These are phyloP conservation scores for Coprinopsis sp. DNA, from an alignment of 768 basidiomycete species.

Conservation along the genomic window DNA sequence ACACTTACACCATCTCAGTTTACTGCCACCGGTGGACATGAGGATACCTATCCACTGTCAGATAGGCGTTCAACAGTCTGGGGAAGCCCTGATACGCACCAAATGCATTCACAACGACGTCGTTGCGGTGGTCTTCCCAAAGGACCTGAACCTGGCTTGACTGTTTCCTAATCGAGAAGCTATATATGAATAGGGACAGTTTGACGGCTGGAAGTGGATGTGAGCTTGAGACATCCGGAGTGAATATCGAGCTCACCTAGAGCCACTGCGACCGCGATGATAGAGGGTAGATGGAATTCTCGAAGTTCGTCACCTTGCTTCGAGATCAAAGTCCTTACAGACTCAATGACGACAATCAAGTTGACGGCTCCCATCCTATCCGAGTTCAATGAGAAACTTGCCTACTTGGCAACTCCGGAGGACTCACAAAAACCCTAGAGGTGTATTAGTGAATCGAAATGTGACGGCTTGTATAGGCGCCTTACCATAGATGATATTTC, in stretches of 20 bases:
- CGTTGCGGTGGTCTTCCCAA: constrained; percentile 96
- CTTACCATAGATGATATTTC: constrained; percentile 80
- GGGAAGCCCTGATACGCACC: constrained; percentile 35
- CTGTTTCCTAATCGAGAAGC: constrained; percentile 67
- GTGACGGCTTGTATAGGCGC: constrained; percentile 9
- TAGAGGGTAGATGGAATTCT: constrained; percentile 72
- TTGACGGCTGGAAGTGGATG: constrained; percentile 58
- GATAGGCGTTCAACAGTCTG: not conserved
- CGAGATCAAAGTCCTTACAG: constrained; percentile 63
- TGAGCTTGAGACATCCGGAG: not conserved
- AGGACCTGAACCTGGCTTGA: constrained; percentile 93
- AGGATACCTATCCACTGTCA: constrained; percentile 53
- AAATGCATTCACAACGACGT: constrained; percentile 79
- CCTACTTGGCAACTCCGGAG: not conserved
- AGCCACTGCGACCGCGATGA: constrained; percentile 79
- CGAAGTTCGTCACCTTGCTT: constrained; percentile 49
- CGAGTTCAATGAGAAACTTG: not conserved
- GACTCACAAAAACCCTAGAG: constrained; percentile 26
- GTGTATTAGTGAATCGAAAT: constrained; percentile 21
- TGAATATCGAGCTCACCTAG: constrained; percentile 48
- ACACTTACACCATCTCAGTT: constrained; percentile 73
- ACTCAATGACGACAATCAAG: constrained; percentile 86
- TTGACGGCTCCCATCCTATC: constrained; percentile 92
- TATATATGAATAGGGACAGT: constrained; percentile 82
- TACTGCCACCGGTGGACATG: constrained; percentile 81